Base-by-base conservation (phyloP, 331 rosid genomes). In the Dryas integrifolia region DNA sequence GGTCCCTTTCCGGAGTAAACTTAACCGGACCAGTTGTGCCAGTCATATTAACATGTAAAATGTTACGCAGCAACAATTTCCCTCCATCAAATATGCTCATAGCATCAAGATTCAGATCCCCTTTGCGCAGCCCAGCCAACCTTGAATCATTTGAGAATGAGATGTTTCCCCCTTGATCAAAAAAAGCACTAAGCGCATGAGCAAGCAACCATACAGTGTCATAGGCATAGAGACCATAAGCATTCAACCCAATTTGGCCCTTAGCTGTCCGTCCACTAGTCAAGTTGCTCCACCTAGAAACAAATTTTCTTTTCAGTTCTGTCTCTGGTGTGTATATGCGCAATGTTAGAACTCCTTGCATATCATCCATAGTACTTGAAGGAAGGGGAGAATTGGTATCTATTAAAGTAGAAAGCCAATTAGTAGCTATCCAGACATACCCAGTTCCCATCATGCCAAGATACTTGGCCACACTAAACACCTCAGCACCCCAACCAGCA, bases 371-470 rank as follows among this genome's bases (percentile, higher is more conserved):
- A 24, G 9, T 35, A 67, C 80, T 81, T 35, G 76, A 44, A 72
- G 91, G 39, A 47, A 83, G 60, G 13, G 96, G 86, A 73, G 79
- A 62, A 10, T 62, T 38, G 14, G 86, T 81, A 66, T 95, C 99
- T 44, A 92, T 68, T 21, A 80, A 4, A 61, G 88, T 80, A 47
- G 99, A 76, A 47, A 95, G 92, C 81, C 92, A 95, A 76, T 65
- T 67, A 62, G 97, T 83, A 46, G 97, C 88, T 72, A 95, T 92
- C 99, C 99, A 95, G 3, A 92, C 99, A 75, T 88, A 92, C 11
- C 99, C 98, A 62, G 88, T 56, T 78, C 72, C 90, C 89, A 89
- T 88, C 99, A 95, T 87, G 53, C 93, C 96, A 55, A 95, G 96
- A 79, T 66, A 39, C 70, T 80, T 82, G 30, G 99, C 99, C 74